These are phyloP conservation scores for Saussurea involucrata DNA, from an alignment of 129 eudicot genomes.

Conservation along the genomic window DNA sequence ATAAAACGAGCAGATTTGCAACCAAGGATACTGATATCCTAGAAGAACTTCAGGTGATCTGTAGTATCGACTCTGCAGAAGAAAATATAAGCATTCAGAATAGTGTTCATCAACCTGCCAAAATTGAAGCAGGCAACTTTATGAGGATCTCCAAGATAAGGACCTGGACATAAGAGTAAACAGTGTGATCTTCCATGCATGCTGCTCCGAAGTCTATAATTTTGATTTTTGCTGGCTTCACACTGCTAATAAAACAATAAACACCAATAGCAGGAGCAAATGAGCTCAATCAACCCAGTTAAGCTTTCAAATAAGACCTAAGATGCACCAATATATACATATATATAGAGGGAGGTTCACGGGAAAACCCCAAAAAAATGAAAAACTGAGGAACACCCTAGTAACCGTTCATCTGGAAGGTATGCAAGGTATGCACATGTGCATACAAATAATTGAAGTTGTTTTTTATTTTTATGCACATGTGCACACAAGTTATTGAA, in stretches of 20 bases:
- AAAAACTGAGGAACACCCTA: not conserved
- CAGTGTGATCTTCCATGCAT: slow-evolving; percentile 97
- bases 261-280: slow-evolving; percentile 14
- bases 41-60: slow-evolving; percentile 99
- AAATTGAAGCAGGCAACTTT: slow-evolving; percentile 13
- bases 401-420: not conserved
- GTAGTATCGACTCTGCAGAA: slow-evolving; percentile 95
- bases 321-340: not conserved
- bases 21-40: slow-evolving; percentile 92
- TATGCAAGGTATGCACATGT: not conserved
- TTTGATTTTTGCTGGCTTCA: slow-evolving; percentile 85
- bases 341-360: not conserved
- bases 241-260: slow-evolving; percentile 42
- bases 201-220: slow-evolving; percentile 99
- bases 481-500: too few species aligned
- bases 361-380: not conserved
- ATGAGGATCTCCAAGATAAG: not conserved
- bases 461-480: not conserved
- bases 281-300: slow-evolving; percentile 12
- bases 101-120: slow-evolving; percentile 19
- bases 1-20: not conserved
- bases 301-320: not conserved
- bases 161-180: slow-evolving; percentile 97
- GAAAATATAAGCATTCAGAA: slow-evolving; percentile 16
- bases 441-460: not conserved